phyloP scores from a whole-genome alignment of 352 stramenopile genomes.

The Hyaloperonospora brassicae region DNA sequence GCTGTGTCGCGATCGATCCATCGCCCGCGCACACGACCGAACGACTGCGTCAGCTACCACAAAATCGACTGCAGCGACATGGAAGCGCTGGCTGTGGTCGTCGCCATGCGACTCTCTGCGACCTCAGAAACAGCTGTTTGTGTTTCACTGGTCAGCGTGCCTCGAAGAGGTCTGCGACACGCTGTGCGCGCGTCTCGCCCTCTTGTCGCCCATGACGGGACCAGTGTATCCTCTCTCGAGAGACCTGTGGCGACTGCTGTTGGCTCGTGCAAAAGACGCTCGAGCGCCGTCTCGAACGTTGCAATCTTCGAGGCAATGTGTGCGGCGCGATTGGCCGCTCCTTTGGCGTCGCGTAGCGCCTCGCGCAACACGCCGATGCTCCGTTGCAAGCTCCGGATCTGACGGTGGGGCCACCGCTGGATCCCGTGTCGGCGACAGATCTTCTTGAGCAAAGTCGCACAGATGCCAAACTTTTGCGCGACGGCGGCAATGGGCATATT shows the following conservation, averaged over 20 bases:
- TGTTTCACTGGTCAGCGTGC: too few relatives aligned
- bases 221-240: slow-evolving; percentile 21
- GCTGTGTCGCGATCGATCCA: too few relatives aligned
- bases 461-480: slow-evolving; percentile 78
- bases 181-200: too few relatives aligned
- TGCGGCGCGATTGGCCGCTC: slow-evolving; percentile 46
- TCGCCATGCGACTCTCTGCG: slow-evolving; percentile 40
- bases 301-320: slow-evolving; percentile 81
- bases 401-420: slow-evolving; percentile 74
- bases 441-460: slow-evolving; percentile 81
- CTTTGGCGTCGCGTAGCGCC: slow-evolving; percentile 61
- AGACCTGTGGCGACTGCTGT: slow-evolving; percentile 73
- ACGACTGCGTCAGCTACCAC: slow-evolving; percentile 13
- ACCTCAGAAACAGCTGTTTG: too few relatives aligned
- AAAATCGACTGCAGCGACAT: slow-evolving; percentile 76
- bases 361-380: slow-evolving; percentile 77
- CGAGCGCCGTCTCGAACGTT: slow-evolving; percentile 70
- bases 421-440: slow-evolving; percentile 78
- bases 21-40: too few relatives aligned
- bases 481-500: slow-evolving; percentile 81
- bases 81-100: slow-evolving; percentile 26
- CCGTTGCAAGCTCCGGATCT: slow-evolving; percentile 82
- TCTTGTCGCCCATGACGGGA: too few relatives aligned
- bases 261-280: slow-evolving; percentile 76
- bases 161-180: too few relatives aligned